phyloP scores from a whole-genome alignment of 1,284 basidiomycete genomes.

The Malassezia psittaci region DNA sequence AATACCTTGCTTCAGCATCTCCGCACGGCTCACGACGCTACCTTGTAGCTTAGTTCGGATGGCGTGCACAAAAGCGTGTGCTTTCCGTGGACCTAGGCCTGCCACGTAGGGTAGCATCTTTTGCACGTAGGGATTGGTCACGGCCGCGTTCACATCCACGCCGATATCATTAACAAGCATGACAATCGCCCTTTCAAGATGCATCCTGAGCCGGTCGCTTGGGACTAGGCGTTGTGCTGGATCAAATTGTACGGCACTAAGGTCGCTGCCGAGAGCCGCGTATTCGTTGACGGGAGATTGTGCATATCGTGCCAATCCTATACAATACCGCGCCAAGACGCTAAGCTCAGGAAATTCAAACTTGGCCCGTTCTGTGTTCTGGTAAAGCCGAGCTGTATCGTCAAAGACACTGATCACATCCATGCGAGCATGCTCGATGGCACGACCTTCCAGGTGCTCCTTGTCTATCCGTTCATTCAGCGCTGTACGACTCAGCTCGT shows the following conservation, averaged over 20 bases:
- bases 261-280: constrained; percentile 36
- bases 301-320: constrained; percentile 82
- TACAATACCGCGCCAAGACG: constrained; percentile 77
- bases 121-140: constrained; percentile 75
- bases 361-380: constrained; percentile 73
- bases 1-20: constrained; percentile 28
- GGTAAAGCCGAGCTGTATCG: constrained; percentile 86
- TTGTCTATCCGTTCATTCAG: constrained; percentile 46
- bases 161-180: constrained; percentile 84
- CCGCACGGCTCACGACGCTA: constrained; percentile 36
- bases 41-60: constrained; percentile 39
- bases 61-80: constrained; percentile 62
- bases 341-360: constrained; percentile 76
- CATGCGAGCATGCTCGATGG: constrained; percentile 25
- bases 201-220: constrained; percentile 67
- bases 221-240: constrained; percentile 70
- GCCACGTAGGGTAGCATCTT: constrained; percentile 79
- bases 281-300: constrained; percentile 67
- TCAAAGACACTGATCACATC: constrained; percentile 72
- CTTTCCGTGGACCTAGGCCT: constrained; percentile 89
- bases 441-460: constrained; percentile 20
- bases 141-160: constrained; percentile 87
- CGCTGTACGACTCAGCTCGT: constrained; percentile 58
- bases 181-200: constrained; percentile 77
- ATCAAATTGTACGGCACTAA: constrained; percentile 51